phyloP scores from a whole-genome alignment of 2,329 filamentous ascomycete species.

The Fusarium brachygibbosum region DNA sequence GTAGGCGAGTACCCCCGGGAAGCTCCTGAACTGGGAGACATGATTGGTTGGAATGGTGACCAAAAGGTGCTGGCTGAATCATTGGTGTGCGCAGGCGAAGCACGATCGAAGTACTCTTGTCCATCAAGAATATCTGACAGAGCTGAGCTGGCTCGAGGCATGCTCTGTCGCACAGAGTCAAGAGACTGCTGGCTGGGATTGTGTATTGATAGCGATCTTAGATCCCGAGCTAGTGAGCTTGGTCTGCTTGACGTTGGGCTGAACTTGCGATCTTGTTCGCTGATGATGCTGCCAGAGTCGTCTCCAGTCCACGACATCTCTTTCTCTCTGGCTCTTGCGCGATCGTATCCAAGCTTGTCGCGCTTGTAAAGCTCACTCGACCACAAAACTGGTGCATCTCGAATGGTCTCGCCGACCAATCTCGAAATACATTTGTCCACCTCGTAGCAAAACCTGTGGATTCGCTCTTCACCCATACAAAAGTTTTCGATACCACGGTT shows the following conservation, averaged over 20 bases:
- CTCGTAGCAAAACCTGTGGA: constrained; percentile 93
- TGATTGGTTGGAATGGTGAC: constrained; percentile 83
- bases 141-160: constrained; percentile 68
- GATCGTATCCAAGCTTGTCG: constrained; percentile 75
- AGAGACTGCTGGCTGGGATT: constrained; percentile 79
- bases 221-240: constrained; percentile 67
- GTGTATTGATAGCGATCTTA: constrained; percentile 69
- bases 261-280: constrained; percentile 67
- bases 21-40: constrained; percentile 72
- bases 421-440: constrained; percentile 88
- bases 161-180: constrained; percentile 75
- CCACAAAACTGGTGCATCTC: constrained; percentile 90
- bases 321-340: constrained; percentile 59
- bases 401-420: constrained; percentile 84
- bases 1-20: constrained; percentile 73
- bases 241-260: constrained; percentile 58
- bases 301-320: constrained; percentile 63
- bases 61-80: constrained; percentile 87
- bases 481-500: constrained; percentile 90
- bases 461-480: constrained; percentile 92
- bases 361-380: constrained; percentile 88
- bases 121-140: constrained; percentile 77
- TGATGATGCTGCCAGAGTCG: constrained; percentile 67
- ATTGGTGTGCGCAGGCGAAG: constrained; percentile 77
- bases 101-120: constrained; percentile 77